These are phyloP conservation scores for Solanum hybrid DNA, from an alignment of 305 asterid species.

Conservation along the genomic window DNA sequence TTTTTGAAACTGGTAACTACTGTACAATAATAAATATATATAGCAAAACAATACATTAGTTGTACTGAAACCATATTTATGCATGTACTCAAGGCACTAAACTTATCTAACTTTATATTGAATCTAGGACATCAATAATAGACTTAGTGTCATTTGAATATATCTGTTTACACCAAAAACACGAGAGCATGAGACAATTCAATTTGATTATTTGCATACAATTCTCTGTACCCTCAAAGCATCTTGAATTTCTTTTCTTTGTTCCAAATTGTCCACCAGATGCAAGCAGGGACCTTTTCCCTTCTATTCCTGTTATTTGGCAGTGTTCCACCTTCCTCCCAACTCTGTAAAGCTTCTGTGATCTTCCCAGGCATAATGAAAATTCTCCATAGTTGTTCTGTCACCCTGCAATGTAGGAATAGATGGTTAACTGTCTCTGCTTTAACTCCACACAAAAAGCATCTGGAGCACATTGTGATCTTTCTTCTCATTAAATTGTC, in stretches of 20 bases:
- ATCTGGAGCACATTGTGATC: neutral
- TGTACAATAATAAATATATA: neutral
- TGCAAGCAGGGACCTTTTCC: neutral
- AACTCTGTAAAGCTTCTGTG: neutral
- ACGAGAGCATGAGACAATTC: neutral
- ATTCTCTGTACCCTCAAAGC: neutral
- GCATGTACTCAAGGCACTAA: neutral
- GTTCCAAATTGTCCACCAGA: neutral
- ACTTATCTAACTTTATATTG: neutral
- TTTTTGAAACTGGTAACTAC: neutral
- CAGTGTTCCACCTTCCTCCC: neutral
- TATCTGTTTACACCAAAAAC: neutral
- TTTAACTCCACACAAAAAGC: neutral
- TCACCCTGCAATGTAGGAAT: neutral
- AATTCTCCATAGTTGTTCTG: neutral
- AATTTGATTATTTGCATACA: neutral
- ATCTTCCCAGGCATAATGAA: neutral
- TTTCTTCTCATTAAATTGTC: neutral
- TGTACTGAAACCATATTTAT: neutral
- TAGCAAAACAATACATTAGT: neutral
- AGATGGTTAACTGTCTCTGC: neutral
- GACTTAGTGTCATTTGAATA: neutral
- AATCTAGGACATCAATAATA: neutral
- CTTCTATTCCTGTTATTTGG: neutral
- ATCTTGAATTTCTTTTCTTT: neutral